Evolutionary conservation across 805 yeast genomes (phyloP), one percentile per base, ranked within the genome.

Genomic region (Lipomyces kockii): DNA sequence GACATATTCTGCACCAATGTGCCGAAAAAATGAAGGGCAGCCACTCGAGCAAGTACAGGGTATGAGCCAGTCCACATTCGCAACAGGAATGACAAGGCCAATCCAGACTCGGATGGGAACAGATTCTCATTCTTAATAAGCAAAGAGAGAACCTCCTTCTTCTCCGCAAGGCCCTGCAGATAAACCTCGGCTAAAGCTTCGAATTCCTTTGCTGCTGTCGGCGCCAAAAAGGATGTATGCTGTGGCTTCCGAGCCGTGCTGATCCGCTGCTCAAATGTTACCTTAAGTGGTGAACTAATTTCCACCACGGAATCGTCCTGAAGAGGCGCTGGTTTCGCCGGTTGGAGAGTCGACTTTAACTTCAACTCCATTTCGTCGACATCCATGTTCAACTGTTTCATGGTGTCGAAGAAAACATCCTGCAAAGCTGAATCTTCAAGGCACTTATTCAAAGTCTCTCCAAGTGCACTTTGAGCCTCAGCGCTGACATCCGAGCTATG

Each of bases 31-130:
- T 72, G 66, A 20, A 81, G 63, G 0, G 83, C 80, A 34, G 73
- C 71, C 2, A 69, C 73, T 34, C 83, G 72, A n/a, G 79, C 77
- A n/a, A 79, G 66, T 6, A 72, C 72, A 5, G 82, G 80, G 63
- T 75, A 75, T 1, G 78, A 70, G 2, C 69, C 63, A 8, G 76
- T 71, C 69, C 80, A 77, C 7, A 79, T 68, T 9, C 83, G 75
- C 29, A 78, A 72, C 37, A 79, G 70, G 60, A 81, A 81, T 20
- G 72, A 58, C 20, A 69, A n/a, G 3, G 57, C 58, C 34, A 63
- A 58, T 27, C 61, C 71, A 25, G 61, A 35, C 25, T 63, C 65
- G 6, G 53, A 51, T 7, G 66, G 64, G 57, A 69, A 69, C 7
- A 66, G 17, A 35, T 58, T 35, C 12, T 29, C 43, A 51, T 60